Evolutionary conservation across 768 basidiomycete genomes (phyloP), one percentile per base, ranked within the genome.

Genomic region (Polyporus arcularius): DNA sequence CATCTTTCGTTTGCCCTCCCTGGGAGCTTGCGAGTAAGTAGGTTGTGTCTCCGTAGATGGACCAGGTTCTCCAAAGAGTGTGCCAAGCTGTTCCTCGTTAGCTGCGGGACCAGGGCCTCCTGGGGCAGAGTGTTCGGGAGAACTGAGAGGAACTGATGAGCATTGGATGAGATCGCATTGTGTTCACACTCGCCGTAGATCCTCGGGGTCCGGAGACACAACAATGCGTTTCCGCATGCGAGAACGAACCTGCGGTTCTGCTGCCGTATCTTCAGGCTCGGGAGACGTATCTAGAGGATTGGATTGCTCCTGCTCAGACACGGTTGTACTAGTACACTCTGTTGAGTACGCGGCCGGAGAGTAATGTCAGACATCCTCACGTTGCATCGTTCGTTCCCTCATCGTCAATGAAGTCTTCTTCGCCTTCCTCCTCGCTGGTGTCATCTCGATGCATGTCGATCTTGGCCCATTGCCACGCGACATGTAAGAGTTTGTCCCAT

Each of bases 401-500:
- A 9, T 72, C 70, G 28, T 74, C 69, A 30, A 72, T 72, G 58
- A 80, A 78, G 11, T 69, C 65, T 56, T 78, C 76, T 55, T 79
- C 78, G 8, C 60, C 74, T 59, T 78, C 79, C 61, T 80, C 80
- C 43, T 72, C 75, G 6, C 77, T 76, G n/a, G 70, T 75, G 57
- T 62, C 64, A 41, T 73, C 78, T 32, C 75, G 68, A 50, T 71
- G 67, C 2, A 62, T 64, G 61, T 82, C 80, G 35, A 77, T 71
- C 55, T 68, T 68, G n/a, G 73, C 74, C 75, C 76, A 81, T 10
- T 69, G 68, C 45, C 72, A 68, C 3, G 79, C 78, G 14, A 81
- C 65, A 15, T 75, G 70, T 5, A 79, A 67, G 15, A 82, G 64
- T n/a, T 65, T 68, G 62, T 82, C 80, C 79, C 80, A 82, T 56